Conservation (phyloP, 768 basidiomycete species). For the Lactarius trivialis region DNA sequence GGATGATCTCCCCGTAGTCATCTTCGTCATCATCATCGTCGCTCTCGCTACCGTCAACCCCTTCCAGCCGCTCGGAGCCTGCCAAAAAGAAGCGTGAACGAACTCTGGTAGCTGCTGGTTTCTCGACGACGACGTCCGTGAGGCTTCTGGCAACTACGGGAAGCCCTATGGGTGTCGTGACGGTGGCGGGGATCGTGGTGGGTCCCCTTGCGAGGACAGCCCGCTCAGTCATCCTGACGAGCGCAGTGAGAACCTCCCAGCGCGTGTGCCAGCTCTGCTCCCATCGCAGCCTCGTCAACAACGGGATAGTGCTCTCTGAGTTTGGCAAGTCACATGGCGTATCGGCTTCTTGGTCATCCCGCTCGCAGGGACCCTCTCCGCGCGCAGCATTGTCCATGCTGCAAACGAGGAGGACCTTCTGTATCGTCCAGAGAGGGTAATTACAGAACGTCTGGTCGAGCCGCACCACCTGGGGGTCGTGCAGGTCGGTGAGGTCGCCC, state of each 20-base stretch:
- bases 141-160: conserved; percentile 16
- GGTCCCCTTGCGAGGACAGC: neutral
- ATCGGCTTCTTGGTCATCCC: neutral
- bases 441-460: conserved; percentile 54
- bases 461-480: conserved; percentile 49
- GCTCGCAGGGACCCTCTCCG: neutral
- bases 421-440: conserved; percentile 58
- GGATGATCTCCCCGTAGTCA: conserved; percentile 22
- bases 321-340: neutral
- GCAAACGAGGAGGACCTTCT: conserved; percentile 58
- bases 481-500: conserved; percentile 53
- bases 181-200: conserved; percentile 2
- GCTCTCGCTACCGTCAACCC: conserved; percentile 3
- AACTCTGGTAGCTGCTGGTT: neutral
- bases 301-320: neutral
- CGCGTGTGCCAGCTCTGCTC: conserved; percentile 22
- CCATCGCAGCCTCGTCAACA: conserved; percentile 12
- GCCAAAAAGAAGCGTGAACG: conserved; percentile 13
- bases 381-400: conserved; percentile 35
- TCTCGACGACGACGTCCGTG: conserved; percentile 4
- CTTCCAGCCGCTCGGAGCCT: neutral
- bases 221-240: conserved; percentile 19
- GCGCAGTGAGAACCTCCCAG: conserved; percentile 23
- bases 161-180: conserved; percentile 16
- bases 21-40: conserved; percentile 22